Percentiles rank a stretch among this genome's conserved stretches.
phyloP scores from a whole-genome alignment of 495 filamentous ascomycete genomes.

The Penicillium egyptiacum region DNA sequence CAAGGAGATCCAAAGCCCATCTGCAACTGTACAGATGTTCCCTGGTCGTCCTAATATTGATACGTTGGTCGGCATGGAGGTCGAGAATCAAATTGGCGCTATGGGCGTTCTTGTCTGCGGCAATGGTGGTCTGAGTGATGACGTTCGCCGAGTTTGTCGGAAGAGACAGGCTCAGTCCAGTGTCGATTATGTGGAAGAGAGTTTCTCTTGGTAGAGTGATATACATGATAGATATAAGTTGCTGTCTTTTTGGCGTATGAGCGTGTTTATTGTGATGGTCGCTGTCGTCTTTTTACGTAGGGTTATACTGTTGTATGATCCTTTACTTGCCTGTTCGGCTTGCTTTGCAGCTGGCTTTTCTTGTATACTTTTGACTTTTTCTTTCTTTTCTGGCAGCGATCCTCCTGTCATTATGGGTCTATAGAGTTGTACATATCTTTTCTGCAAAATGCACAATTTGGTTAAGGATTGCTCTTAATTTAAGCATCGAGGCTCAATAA shows the following conservation, averaged over 20 bases:
- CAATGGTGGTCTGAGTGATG: slow-evolving; percentile 78
- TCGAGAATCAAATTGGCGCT: slow-evolving; percentile 73
- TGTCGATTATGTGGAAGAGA: slow-evolving; percentile 84
- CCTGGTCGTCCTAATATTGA: slow-evolving; percentile 79
- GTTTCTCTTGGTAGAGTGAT: slow-evolving; percentile 73
- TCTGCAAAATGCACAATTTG: slow-evolving; percentile 16
- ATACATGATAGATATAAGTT: background rate
- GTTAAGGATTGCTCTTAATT: background rate
- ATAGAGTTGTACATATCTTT: slow-evolving; percentile 23
- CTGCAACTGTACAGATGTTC: slow-evolving; percentile 78
- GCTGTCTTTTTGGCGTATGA: slow-evolving; percentile 11
- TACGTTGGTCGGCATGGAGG: slow-evolving; percentile 72
- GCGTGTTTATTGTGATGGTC: slow-evolving; percentile 9
- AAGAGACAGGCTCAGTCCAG: slow-evolving; percentile 60
- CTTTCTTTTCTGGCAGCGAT: slow-evolving; percentile 4
- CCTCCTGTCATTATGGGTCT: slow-evolving; percentile 2
- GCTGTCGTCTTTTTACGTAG: background rate
- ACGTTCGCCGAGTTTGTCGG: slow-evolving; percentile 73
- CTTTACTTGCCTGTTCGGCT: background rate
- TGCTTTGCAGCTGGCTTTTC: slow-evolving; percentile 11
- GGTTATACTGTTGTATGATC: background rate
- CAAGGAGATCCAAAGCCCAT: slow-evolving; percentile 68
- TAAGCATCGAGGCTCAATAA: background rate
- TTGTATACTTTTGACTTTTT: slow-evolving; percentile 1
- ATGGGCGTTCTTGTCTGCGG: slow-evolving; percentile 93